Evolutionary conservation across 306 rosid species (phyloP).

Genomic region (Vigna reflexopilosa): DNA sequence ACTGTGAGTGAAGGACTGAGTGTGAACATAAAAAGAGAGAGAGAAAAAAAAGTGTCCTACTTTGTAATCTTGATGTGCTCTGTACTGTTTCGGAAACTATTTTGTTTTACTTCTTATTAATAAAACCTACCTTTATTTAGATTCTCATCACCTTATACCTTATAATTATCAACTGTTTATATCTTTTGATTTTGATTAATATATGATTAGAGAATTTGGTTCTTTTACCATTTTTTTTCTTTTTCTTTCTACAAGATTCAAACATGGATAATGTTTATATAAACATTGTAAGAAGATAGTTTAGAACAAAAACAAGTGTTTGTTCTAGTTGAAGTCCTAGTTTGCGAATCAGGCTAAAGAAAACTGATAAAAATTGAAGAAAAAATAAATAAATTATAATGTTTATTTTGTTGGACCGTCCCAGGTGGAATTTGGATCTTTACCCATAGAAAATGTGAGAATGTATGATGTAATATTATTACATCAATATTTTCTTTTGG

Average conservation of each 20-base stretch:
- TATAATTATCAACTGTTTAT: too few species aligned
- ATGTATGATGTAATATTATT: not conserved
- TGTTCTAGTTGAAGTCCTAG: not conserved
- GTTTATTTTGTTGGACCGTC: not conserved
- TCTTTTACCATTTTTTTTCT: too few species aligned
- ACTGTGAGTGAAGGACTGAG: conserved; percentile 2
- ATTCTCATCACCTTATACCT: too few species aligned
- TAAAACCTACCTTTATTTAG: too few species aligned
- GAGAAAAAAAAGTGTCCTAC: conserved; percentile 7
- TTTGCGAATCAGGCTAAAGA: not conserved
- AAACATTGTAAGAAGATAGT: too few species aligned
- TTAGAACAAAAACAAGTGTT: not conserved
- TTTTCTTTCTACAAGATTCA: too few species aligned
- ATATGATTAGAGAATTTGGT: too few species aligned
- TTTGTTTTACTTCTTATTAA: not conserved
- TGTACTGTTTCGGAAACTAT: not conserved
- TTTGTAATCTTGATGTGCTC: not conserved
- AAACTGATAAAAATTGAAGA: not conserved
- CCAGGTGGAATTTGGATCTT: conserved; percentile 1
- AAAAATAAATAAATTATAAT: not conserved
- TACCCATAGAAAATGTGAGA: not conserved
- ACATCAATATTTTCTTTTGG: not conserved
- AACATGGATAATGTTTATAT: too few species aligned
- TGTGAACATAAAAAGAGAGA: conserved; percentile 39
- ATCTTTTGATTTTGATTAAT: too few species aligned